Conservation (phyloP, 352 stramenopile species). For the Blastocystis sp. region DNA sequence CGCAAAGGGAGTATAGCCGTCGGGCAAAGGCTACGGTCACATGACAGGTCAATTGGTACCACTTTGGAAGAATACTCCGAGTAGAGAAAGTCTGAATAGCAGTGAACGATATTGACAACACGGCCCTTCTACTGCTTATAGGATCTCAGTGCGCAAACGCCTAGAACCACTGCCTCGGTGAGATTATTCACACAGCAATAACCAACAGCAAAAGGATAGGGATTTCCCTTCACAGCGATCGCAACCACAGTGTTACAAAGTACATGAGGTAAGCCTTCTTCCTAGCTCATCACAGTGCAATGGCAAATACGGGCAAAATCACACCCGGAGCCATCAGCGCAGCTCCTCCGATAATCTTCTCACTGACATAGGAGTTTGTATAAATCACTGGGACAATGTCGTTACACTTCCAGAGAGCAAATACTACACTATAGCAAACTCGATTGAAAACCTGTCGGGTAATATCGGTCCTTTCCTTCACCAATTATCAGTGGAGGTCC, state of each 20-base stretch:
- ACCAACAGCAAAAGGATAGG: conserved; percentile 22
- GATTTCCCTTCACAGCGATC: background rate
- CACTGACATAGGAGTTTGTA: conserved; percentile 46
- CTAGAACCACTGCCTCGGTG: background rate
- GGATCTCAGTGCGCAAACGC: background rate
- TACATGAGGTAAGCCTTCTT: conserved; percentile 3
- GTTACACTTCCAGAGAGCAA: background rate
- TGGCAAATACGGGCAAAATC: background rate
- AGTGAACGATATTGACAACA: conserved; percentile 33
- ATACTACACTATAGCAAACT: background rate
- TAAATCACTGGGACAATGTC: conserved; percentile 35
- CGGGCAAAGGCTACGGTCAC: background rate
- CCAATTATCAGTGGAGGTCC: conserved; percentile 3
- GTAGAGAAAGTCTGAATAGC: background rate
- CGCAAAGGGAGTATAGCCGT: background rate
- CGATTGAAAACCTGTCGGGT: background rate
- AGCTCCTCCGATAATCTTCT: conserved; percentile 33
- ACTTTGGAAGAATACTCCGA: background rate
- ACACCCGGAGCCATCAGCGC: conserved; percentile 51
- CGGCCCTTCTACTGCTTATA: conserved; percentile 12
- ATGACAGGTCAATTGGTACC: background rate
- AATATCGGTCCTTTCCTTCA: background rate
- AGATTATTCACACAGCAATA: conserved; percentile 21
- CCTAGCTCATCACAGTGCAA: background rate
- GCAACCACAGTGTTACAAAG: conserved; percentile 15